A percentile compares a stretch with the other conserved stretches of the same genome.
phyloP scores from a whole-genome alignment of 2,329 filamentous ascomycete species.

The Trichoderma breve region DNA sequence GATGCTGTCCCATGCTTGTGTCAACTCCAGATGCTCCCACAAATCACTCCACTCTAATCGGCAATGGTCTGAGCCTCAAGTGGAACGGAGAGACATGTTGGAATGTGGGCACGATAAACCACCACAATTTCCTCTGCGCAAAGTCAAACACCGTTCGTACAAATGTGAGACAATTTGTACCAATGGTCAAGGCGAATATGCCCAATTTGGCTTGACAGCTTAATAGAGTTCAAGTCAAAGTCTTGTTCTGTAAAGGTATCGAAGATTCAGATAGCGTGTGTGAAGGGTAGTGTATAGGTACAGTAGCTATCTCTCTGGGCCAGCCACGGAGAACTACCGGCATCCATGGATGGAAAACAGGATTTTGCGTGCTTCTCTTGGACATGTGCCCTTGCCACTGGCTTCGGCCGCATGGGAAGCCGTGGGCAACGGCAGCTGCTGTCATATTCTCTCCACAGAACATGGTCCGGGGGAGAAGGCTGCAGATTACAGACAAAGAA shows the following conservation, averaged over 20 bases:
- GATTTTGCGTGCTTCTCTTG: background rate
- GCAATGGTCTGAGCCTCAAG: background rate
- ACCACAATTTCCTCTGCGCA: slow-evolving; percentile 27
- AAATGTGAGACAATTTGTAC: slow-evolving; percentile 31
- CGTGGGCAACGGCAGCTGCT: background rate
- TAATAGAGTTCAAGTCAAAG: slow-evolving; percentile 16
- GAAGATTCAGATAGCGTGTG: background rate
- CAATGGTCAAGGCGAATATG: slow-evolving; percentile 10
- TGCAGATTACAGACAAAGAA: background rate
- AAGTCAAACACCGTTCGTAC: slow-evolving; percentile 28
- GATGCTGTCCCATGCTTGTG: background rate
- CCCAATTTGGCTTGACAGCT: background rate
- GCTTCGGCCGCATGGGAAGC: background rate
- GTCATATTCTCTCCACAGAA: background rate
- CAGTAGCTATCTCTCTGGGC: background rate
- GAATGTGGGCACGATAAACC: slow-evolving; percentile 20
- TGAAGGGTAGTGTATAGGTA: background rate
- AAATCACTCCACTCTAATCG: slow-evolving; percentile 1
- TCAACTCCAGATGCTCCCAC: background rate
- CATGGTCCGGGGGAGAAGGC: background rate
- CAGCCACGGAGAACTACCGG: background rate
- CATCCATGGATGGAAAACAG: background rate
- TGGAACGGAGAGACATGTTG: slow-evolving; percentile 19
- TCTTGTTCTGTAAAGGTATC: background rate
- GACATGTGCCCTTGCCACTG: background rate